Evolutionary conservation across 1,284 basidiomycete genomes (phyloP), one percentile per base, ranked within the genome.

Genomic region (Afroboletus lepidellus): DNA sequence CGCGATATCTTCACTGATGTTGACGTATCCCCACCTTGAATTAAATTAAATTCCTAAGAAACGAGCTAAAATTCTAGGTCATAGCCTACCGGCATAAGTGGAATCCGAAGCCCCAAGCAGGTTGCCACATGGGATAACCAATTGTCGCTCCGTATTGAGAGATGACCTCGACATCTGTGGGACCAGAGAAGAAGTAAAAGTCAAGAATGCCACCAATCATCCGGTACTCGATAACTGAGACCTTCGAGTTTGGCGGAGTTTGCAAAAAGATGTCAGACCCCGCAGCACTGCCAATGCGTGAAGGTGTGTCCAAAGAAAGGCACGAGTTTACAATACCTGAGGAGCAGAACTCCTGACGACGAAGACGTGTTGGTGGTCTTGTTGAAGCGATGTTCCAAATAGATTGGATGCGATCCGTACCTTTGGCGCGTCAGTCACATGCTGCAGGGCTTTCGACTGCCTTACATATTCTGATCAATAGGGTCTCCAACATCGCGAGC

Each of bases 141-240:
- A 84, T 72, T 15, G 80, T 64, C 12, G 66, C 72, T 9, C 82
- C 76, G 59, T 90, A 88, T 63, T 91, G 89, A 52, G 84, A 76
- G 34, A 86, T 77, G 11, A 89, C 87, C 21, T 76, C 72, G 32
- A 74, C 72, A n/a, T 85, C 82, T 16, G 74, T 74, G 0, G 84
- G 84, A 1, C 89, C 88, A 32, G 83, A 79, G 61, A 87, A 77
- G 66, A 90, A 88, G 71, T 87, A 86, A 45, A 87, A 78, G 61
- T 87, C 83, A 32, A 88, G 68, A 3, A 79, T 79, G 13, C 87
- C 86, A 18, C 85, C 84, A 48, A 87, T 69, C 63, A 80, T 69
- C 43, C 84, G 75, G 60, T 86, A 88, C 57, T 85, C 74, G 25
- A 87, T 73, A n/a, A 85, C 69, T 3, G 82, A 85, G 4, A 74